Conservation (phyloP, 176 grass and related monocot genomes). For the Dactylis glomerata region DNA sequence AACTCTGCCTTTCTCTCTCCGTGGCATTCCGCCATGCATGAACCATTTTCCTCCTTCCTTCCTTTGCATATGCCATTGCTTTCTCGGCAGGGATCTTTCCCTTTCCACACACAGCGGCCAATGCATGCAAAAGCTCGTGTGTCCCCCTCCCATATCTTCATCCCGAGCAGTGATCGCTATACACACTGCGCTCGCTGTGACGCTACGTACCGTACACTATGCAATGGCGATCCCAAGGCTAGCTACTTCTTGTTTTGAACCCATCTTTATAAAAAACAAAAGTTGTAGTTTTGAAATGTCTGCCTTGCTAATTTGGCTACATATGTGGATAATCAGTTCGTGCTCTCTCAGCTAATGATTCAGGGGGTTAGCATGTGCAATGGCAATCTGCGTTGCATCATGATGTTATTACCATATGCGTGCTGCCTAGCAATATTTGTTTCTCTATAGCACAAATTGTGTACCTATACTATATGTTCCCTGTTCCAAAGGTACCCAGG, state of each 20-base stretch:
- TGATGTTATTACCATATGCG: background rate
- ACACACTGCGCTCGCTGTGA: background rate
- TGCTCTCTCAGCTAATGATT: background rate
- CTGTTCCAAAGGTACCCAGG: no score
- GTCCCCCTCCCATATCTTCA: background rate
- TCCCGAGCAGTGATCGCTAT: background rate
- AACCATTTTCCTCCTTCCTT: slow-evolving; percentile 21
- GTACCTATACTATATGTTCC: no score
- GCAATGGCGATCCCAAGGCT: background rate
- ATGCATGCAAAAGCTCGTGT: slow-evolving; percentile 27
- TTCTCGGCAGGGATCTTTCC: slow-evolving; percentile 24
- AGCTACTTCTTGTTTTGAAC: background rate
- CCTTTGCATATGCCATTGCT: slow-evolving; percentile 16
- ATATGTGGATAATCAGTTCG: background rate
- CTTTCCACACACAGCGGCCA: slow-evolving; percentile 24
- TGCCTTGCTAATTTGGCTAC: background rate
- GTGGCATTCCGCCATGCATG: slow-evolving; percentile 13
- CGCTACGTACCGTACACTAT: background rate
- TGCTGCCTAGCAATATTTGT: no score
- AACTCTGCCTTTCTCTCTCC: slow-evolving; percentile 13
- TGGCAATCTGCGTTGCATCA: background rate
- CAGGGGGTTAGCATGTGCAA: background rate
- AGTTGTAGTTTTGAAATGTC: background rate
- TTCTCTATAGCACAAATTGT: no score
- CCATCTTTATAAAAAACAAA: background rate